A percentile compares a stretch with the other conserved stretches of the same genome.
Conservation (phyloP, 2,329 filamentous ascomycete genomes). For the Fonsecaea monophora region DNA sequence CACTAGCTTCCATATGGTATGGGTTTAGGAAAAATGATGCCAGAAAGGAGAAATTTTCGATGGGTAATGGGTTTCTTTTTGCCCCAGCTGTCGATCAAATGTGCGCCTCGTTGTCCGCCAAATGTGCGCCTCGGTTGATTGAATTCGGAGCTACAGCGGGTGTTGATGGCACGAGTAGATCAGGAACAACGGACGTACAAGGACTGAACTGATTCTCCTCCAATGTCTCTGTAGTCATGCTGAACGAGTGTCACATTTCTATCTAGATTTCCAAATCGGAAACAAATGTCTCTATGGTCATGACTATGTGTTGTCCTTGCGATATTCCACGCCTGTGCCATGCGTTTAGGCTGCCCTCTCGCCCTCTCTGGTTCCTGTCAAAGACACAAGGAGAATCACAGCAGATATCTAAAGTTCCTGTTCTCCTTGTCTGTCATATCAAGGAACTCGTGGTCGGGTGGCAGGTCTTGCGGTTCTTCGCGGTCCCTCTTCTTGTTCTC, state of each 20-base stretch:
- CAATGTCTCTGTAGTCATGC: background rate
- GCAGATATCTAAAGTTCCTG: slow-evolving; percentile 39
- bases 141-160: background rate
- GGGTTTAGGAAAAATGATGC: background rate
- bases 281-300: background rate
- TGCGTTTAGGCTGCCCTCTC: background rate
- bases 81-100: background rate
- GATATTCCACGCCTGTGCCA: background rate
- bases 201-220: background rate
- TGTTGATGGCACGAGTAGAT: too few species aligned
- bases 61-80: background rate
- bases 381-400: slow-evolving; percentile 12
- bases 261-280: background rate
- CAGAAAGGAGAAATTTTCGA: background rate
- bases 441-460: slow-evolving; percentile 42
- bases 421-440: slow-evolving; percentile 46
- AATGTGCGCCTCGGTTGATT: background rate
- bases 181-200: too few species aligned
- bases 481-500: slow-evolving; percentile 44
- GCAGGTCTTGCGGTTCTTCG: slow-evolving; percentile 35
- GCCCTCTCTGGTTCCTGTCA: background rate
- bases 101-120: background rate
- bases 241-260: background rate
- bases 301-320: background rate
- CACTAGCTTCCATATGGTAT: background rate